A percentile compares a stretch with the other conserved stretches of the same genome.
These are phyloP conservation scores for Eremochloa ophiuroides DNA, from an alignment of 176 grass and related monocot genomes.

Conservation along the genomic window DNA sequence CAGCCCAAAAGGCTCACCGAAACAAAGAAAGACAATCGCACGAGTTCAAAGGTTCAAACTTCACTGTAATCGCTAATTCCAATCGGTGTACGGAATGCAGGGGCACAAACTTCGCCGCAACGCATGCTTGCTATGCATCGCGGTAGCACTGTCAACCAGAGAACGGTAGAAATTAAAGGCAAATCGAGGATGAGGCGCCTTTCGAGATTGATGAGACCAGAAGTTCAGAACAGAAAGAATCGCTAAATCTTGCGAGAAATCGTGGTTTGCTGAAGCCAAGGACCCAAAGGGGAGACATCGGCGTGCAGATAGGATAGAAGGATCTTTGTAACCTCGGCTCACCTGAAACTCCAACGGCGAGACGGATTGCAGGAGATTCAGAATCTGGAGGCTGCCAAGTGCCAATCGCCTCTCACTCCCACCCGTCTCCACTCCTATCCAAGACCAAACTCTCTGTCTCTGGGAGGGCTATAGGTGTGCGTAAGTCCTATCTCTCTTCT, in stretches of 20 bases:
- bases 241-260: conserved; percentile 3
- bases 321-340: conserved; percentile 24
- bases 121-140: neutral
- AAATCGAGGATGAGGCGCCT: neutral
- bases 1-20: neutral
- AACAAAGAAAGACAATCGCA: neutral
- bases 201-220: neutral
- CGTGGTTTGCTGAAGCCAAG: neutral
- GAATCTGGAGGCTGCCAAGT: conserved; percentile 24
- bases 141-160: too few species aligned
- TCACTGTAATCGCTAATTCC: too few species aligned
- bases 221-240: neutral
- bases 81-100: too few species aligned
- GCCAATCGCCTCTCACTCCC: conserved; percentile 17
- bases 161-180: neutral
- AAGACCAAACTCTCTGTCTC: conserved; percentile 7
- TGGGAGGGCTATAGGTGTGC: neutral
- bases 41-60: too few species aligned
- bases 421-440: neutral
- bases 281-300: neutral
- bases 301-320: neutral
- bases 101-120: neutral
- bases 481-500: conserved; percentile 21
- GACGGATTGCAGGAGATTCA: conserved; percentile 22
- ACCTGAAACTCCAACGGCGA: conserved; percentile 17